These are phyloP conservation scores for Penicillium sp. DNA, from an alignment of 2,329 filamentous ascomycete species.

Conservation along the genomic window DNA sequence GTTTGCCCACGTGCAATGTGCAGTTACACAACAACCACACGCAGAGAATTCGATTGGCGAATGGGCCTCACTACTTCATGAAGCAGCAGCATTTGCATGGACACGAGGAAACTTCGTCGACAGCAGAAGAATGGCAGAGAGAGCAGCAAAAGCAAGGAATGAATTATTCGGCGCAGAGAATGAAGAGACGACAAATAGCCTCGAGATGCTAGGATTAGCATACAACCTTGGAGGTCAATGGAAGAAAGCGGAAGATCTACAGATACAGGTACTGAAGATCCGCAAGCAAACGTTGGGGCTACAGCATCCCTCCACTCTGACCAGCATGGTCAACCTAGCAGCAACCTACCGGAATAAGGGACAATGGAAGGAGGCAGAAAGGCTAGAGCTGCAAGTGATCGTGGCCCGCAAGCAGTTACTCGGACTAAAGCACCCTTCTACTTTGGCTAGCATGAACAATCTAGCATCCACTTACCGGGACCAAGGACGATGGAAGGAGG, in stretches of 20 bases:
- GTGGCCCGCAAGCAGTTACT: too few species aligned
- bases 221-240: too few species aligned
- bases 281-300: constrained; percentile 9
- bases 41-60: background rate
- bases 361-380: too few species aligned
- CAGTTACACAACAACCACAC: constrained; percentile 13
- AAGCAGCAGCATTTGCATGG: constrained; percentile 9
- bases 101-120: background rate
- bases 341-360: too few species aligned
- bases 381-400: too few species aligned
- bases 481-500: too few species aligned
- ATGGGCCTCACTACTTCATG: constrained; percentile 8
- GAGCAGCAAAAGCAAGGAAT: constrained; percentile 2
- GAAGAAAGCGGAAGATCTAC: too few species aligned
- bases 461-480: too few species aligned
- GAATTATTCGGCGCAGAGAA: background rate
- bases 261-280: too few species aligned
- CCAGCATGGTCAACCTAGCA: too few species aligned
- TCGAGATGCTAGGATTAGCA: constrained; percentile 8
- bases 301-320: constrained; percentile 17
- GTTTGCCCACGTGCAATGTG: constrained; percentile 27
- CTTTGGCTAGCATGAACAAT: too few species aligned
- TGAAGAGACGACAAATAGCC: background rate
- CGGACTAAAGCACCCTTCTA: too few species aligned
- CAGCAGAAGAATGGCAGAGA: background rate